These are phyloP conservation scores for Hypoxylon crocopeplum DNA, from an alignment of 495 filamentous ascomycete genomes.

Conservation along the genomic window DNA sequence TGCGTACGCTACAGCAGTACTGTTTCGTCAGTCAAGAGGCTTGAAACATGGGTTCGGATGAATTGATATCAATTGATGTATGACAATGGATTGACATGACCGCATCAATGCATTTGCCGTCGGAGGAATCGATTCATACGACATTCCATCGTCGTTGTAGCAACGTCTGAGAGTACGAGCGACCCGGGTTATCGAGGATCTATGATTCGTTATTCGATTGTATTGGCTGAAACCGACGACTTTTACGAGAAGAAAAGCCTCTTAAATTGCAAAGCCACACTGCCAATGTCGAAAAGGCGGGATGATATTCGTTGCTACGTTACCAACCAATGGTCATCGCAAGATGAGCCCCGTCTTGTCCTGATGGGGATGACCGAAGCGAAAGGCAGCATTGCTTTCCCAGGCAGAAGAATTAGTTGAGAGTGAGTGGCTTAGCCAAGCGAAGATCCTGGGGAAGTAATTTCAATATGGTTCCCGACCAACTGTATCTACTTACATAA, in stretches of 20 bases:
- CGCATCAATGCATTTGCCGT: neutral
- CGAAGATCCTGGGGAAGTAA: conserved; percentile 33
- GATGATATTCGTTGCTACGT: conserved; percentile 13
- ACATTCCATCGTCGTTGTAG: conserved; percentile 10
- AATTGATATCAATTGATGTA: conserved; percentile 2
- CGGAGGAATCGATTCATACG: neutral
- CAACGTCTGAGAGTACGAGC: conserved; percentile 2
- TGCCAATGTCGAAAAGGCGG: conserved; percentile 4
- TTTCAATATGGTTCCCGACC: no score
- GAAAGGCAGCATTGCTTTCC: conserved; percentile 25
- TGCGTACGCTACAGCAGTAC: neutral
- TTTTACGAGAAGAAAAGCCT: conserved; percentile 11
- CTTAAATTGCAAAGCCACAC: conserved; percentile 26
- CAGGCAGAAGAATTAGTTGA: no score
- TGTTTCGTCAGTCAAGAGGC: conserved; percentile 2
- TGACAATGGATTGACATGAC: neutral
- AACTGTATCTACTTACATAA: no score
- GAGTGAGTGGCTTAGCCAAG: conserved; percentile 1
- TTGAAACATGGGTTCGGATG: neutral
- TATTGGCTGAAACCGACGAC: conserved; percentile 6
- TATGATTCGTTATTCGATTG: neutral
- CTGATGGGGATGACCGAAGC: conserved; percentile 16
- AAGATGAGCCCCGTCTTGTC: conserved; percentile 5
- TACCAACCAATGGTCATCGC: conserved; percentile 10
- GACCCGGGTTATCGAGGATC: neutral